phyloP scores from a whole-genome alignment of 345 rosid genomes.

The Dimocarpus longan region DNA sequence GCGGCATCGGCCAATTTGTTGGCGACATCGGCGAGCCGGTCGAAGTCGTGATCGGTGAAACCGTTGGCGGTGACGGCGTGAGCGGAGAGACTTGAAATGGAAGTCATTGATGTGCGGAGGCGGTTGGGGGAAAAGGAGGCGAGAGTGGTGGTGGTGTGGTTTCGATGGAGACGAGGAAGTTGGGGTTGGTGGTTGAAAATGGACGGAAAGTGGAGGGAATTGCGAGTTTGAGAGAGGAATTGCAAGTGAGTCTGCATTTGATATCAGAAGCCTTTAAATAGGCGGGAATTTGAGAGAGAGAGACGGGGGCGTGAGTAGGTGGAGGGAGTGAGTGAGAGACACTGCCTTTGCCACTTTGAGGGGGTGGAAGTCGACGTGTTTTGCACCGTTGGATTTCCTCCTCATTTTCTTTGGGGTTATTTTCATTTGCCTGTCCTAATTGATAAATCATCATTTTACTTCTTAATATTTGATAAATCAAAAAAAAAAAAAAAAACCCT shows the following conservation, averaged over 20 bases:
- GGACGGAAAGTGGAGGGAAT: not conserved
- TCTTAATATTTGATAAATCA: too few relatives aligned
- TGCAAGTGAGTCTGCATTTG: slow-evolving; percentile 31
- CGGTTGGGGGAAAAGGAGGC: not conserved
- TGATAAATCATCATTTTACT: too few relatives aligned
- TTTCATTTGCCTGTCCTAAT: too few relatives aligned
- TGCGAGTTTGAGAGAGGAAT: slow-evolving; percentile 20
- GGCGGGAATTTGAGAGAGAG: slow-evolving; percentile 29
- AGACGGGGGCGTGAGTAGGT: not conserved
- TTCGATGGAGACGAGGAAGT: slow-evolving; percentile 1
- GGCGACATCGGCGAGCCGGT: slow-evolving; percentile 59
- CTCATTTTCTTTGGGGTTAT: too few relatives aligned
- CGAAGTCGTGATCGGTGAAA: slow-evolving; percentile 39
- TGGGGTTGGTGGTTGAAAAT: not conserved
- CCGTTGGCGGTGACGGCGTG: slow-evolving; percentile 7
- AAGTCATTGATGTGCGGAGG: slow-evolving; percentile 31
- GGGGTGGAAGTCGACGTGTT: slow-evolving; percentile 18
- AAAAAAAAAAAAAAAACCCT: too few relatives aligned
- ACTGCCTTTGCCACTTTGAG: not conserved
- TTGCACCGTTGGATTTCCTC: slow-evolving; percentile 10
- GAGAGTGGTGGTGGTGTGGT: not conserved
- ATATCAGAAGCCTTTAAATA: slow-evolving; percentile 5
- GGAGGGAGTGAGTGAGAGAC: not conserved
- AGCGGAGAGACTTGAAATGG: slow-evolving; percentile 33
- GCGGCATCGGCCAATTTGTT: slow-evolving; percentile 80